A percentile compares a stretch with the other conserved stretches of the same genome.
Conservation (phyloP, 257 asterid genomes). For the Misopates orontium region DNA sequence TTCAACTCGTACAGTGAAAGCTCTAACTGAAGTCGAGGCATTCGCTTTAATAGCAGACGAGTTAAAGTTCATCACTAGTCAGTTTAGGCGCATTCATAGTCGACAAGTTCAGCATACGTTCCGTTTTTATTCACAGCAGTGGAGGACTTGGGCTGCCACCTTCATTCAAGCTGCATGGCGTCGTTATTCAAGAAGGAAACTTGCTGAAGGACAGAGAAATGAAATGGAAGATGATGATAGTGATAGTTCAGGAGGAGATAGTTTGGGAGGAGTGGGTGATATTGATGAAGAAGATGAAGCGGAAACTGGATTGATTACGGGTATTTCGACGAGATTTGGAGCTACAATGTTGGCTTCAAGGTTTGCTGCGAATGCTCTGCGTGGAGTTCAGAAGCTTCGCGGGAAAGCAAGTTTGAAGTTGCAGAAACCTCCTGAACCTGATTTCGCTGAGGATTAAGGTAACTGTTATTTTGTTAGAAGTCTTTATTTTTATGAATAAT, state of each 20-base stretch:
- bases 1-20: slow-evolving; percentile 88
- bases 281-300: slow-evolving; percentile 35
- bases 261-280: neutral
- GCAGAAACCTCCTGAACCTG: slow-evolving; percentile 67
- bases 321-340: slow-evolving; percentile 39
- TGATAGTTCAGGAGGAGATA: slow-evolving; percentile 25
- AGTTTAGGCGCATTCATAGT: slow-evolving; percentile 87
- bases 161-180: slow-evolving; percentile 98
- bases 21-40: slow-evolving; percentile 92
- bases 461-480: no score
- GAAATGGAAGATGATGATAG: slow-evolving; percentile 39
- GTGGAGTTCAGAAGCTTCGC: slow-evolving; percentile 62
- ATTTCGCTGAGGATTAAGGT: slow-evolving; percentile 38
- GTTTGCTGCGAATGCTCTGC: slow-evolving; percentile 75
- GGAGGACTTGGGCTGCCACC: slow-evolving; percentile 99
- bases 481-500: no score
- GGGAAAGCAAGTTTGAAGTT: slow-evolving; percentile 32
- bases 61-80: slow-evolving; percentile 79
- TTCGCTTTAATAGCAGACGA: slow-evolving; percentile 92
- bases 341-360: slow-evolving; percentile 65
- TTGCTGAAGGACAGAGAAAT: slow-evolving; percentile 45
- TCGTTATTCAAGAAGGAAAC: slow-evolving; percentile 64
- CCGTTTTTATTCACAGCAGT: slow-evolving; percentile 92
- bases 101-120: slow-evolving; percentile 97
- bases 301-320: slow-evolving; percentile 33